Conservation (phyloP, 208 protist species). For the Leishmania braziliensis region DNA sequence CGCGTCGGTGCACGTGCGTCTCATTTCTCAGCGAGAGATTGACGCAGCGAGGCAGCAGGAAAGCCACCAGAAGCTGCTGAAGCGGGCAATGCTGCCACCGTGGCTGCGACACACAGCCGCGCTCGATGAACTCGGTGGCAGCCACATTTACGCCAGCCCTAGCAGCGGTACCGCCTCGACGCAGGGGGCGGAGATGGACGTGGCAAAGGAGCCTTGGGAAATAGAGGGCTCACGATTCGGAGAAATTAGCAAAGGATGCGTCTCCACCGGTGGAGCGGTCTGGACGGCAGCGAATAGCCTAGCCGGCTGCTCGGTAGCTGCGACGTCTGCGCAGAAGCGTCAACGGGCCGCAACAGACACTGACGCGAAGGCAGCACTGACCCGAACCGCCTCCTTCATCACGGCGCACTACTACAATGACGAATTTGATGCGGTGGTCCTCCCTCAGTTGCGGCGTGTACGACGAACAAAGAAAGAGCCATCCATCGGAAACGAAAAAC, state of each 20-base stretch:
- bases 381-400: slow-evolving; percentile 43
- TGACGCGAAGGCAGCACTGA: slow-evolving; percentile 20
- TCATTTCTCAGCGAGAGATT: slow-evolving; percentile 51
- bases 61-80: slow-evolving; percentile 70
- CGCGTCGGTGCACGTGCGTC: slow-evolving; percentile 51
- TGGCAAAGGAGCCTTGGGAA: not conserved
- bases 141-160: not conserved
- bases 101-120: slow-evolving; percentile 59
- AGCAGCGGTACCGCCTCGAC: not conserved
- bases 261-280: slow-evolving; percentile 14
- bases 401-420: slow-evolving; percentile 61
- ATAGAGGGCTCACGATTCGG: not conserved
- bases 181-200: slow-evolving; percentile 1
- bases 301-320: not conserved
- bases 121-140: slow-evolving; percentile 12
- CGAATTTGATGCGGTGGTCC: slow-evolving; percentile 64
- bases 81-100: slow-evolving; percentile 77
- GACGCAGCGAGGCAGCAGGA: slow-evolving; percentile 43
- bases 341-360: not conserved
- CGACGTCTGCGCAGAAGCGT: slow-evolving; percentile 8
- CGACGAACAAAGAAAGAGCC: not conserved
- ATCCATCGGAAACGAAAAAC: not conserved
- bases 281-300: not conserved
- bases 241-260: not conserved
- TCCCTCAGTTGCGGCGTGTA: slow-evolving; percentile 19